Evolutionary conservation across 2,329 filamentous ascomycete genomes (phyloP), one percentile per base, ranked within the genome.

Genomic region (Thelonectria rubi): DNA sequence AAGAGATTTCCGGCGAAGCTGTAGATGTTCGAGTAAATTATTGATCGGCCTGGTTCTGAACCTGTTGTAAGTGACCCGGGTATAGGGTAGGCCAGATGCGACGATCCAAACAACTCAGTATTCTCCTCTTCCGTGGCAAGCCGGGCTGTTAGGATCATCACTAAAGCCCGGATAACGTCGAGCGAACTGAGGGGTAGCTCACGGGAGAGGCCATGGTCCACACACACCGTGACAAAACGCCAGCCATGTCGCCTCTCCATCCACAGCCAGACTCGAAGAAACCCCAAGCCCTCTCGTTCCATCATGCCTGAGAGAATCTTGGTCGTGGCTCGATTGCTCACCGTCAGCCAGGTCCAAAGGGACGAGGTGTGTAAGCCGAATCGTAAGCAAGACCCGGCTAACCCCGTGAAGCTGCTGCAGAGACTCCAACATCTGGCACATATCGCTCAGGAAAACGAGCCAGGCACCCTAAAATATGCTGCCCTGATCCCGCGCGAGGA

Each of bases 401-500:
- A 34, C 5, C 3, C 2, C 2, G 5, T 18, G 14, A 30, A 65
- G 62, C 26, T 63, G 4, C 48, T 65, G 17, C 30, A 45, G 14
- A 58, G 40, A 21, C 20, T 65, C 2, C 47, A 50, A n/a, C 20
- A 18, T 5, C 5, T 65, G 1, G 56, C 59, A n/a, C 39, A 59
- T 3, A 39, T 24, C 0, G 59, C 45, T 2, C 30, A 34, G 20
- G 6, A 50, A n/a, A 20, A 32, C 18, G 62, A 64, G 15, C 48
- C 62, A 1, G 62, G 62, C 12, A 56, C 49, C 10, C 20, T 62
- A 37, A 70, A 71, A 21, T 74, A 75, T 51, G 65, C 67, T 21
- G 59, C 68, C 18, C 61, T 66, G n/a, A 18, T 72, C 5, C 70
- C 72, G 4, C 68, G 70, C 15, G 69, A 73, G 20, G 64, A 71